phyloP scores from a whole-genome alignment of 148 eudicot genomes.

The Fagopyrum tataricum region DNA sequence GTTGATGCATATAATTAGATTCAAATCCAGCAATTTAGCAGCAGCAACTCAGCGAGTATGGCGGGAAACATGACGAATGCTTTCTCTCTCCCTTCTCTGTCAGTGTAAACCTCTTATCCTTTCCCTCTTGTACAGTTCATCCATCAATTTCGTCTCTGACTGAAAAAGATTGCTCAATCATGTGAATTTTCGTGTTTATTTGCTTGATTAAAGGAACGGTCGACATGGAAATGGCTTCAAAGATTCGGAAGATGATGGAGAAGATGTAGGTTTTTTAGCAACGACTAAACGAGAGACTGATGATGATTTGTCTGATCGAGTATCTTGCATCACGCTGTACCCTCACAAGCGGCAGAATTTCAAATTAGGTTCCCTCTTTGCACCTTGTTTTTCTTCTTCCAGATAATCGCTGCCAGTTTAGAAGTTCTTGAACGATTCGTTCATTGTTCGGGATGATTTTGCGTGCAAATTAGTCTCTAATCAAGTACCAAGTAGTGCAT shows the following conservation, averaged over 20 bases:
- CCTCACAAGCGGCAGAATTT: conserved; percentile 14
- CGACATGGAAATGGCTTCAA: conserved; percentile 9
- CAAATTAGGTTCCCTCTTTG: conserved; percentile 17
- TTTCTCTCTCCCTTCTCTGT: background rate
- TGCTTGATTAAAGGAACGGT: background rate
- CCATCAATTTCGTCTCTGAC: background rate
- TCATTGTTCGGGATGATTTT: background rate
- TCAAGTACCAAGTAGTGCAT: background rate
- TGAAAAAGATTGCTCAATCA: background rate
- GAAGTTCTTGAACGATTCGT: conserved; percentile 2
- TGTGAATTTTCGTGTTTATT: background rate
- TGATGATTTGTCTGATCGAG: conserved; percentile 12
- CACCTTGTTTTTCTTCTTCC: background rate
- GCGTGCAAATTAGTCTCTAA: background rate
- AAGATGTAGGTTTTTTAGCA: conserved; percentile 4
- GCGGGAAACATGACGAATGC: conserved; percentile 6
- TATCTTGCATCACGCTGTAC: conserved; percentile 13
- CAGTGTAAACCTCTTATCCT: background rate
- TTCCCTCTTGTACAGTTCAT: background rate
- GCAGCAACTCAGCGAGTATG: background rate
- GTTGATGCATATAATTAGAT: background rate
- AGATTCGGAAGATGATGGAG: background rate
- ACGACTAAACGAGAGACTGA: background rate
- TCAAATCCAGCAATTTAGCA: conserved; percentile 1
- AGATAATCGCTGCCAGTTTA: background rate